These are phyloP conservation scores for Daldinia loculata DNA, from an alignment of 495 filamentous ascomycete species.

Conservation along the genomic window DNA sequence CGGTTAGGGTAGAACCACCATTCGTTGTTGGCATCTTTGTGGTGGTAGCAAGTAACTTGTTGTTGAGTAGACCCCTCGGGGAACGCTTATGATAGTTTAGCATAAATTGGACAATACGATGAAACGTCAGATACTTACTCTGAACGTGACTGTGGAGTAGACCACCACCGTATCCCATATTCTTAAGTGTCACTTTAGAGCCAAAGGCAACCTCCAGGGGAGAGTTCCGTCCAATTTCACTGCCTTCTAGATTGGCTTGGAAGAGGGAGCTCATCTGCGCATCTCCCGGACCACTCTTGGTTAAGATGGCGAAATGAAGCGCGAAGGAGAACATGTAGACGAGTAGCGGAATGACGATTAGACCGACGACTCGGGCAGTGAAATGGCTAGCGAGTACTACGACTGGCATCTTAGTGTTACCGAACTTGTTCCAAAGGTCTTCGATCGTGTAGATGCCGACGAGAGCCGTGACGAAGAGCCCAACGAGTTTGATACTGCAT, in stretches of 20 bases:
- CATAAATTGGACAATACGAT: not conserved
- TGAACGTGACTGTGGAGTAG: constrained; percentile 98
- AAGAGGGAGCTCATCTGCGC: constrained; percentile 99
- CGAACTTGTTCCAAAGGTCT: constrained; percentile 98
- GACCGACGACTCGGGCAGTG: constrained; percentile 78
- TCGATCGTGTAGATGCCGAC: constrained; percentile 96
- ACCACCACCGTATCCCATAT: constrained; percentile 98
- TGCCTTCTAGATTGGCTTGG: constrained; percentile 93
- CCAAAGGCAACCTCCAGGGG: constrained; percentile 90
- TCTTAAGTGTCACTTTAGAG: constrained; percentile 93
- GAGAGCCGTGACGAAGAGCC: constrained; percentile 90
- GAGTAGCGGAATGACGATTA: constrained; percentile 84
- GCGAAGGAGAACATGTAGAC: constrained; percentile 97
- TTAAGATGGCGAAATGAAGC: constrained; percentile 88
- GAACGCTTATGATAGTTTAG: constrained; percentile 63
- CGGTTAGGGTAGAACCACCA: constrained; percentile 99
- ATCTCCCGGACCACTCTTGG: constrained; percentile 95
- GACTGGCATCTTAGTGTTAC: constrained; percentile 88
- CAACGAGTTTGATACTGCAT: constrained; percentile 98
- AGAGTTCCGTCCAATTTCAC: constrained; percentile 91
- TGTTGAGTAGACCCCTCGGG: constrained; percentile 95
- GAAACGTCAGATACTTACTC: constrained; percentile 42
- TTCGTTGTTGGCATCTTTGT: constrained; percentile 99
- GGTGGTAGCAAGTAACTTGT: constrained; percentile 98
- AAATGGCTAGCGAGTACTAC: constrained; percentile 82